Base-by-base conservation (phyloP, 257 asterid species). In the Penstemon newberryi region DNA sequence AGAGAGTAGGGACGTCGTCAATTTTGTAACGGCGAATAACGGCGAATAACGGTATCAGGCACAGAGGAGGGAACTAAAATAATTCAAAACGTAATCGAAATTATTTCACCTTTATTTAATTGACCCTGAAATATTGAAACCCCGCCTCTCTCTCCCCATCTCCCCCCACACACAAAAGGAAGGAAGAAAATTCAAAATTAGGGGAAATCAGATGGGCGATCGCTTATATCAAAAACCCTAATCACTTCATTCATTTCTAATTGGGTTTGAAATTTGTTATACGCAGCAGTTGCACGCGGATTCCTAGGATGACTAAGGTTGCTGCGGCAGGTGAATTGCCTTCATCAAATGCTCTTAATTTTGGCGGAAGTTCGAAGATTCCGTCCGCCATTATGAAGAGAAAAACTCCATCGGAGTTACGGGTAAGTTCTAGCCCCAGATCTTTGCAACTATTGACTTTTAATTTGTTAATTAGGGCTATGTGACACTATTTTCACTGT, bases 391-490 rank as follows among this genome's bases (percentile, higher is more conserved):
- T 71, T 45, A 53, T 81, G 84, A 92, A 89, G 77, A 81, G 96
- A 67, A 89, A 92, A 83, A 92, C 96, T 39, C 98, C 97, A 0
- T 83, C 97, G 5, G 91, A 92, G 77, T 73, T 92, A 19, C 82
- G 90, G 85, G 98, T 92, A 79, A 66, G 70, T 77, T 41, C 50
- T 25, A 62, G 42, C 71, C 59, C 45, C 49, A 40, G 55, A 49
- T 58, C 43, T 56, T 56, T 73, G 67, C 40, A 51, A 18, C 53
- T 43, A 51, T 3, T 60, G 45, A 7, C 37, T 7, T 40, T 41
- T 38, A 25, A 25, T 25, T 25, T 25, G 33, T 25, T 25, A 25
- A 25, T 25, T 25, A 25, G 33, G 33, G 33, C 2, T 25, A 25
- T 0, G 33, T 2, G 33, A 41, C 25, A 12, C 42, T 64, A 49